These are phyloP conservation scores for Cyathus striatus DNA, from an alignment of 768 basidiomycete genomes.

Conservation along the genomic window DNA sequence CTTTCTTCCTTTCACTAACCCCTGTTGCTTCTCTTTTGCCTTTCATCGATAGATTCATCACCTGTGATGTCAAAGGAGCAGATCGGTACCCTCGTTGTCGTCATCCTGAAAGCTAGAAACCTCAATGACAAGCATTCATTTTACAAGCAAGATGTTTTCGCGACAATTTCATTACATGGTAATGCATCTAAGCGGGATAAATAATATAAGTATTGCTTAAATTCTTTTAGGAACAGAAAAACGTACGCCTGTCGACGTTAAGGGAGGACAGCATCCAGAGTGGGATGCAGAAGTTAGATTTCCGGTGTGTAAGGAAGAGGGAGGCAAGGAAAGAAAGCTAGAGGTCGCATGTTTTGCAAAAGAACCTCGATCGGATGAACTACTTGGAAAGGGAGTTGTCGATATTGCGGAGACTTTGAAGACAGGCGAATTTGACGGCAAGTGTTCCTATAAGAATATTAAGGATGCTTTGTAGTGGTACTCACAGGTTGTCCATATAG, in stretches of 20 bases:
- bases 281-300: slow-evolving; percentile 91
- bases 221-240: slow-evolving; percentile 46
- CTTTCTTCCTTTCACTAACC: too few relatives aligned
- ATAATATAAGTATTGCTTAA: neutral
- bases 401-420: slow-evolving; percentile 76
- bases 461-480: neutral
- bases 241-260: slow-evolving; percentile 68
- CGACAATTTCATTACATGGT: slow-evolving; percentile 56
- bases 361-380: slow-evolving; percentile 67
- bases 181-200: slow-evolving; percentile 4
- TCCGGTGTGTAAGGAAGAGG: slow-evolving; percentile 54
- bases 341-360: slow-evolving; percentile 78
- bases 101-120: slow-evolving; percentile 82
- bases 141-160: slow-evolving; percentile 90
- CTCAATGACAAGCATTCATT: slow-evolving; percentile 79
- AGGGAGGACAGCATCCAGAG: slow-evolving; percentile 88
- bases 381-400: slow-evolving; percentile 71
- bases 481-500: slow-evolving; percentile 10
- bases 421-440: slow-evolving; percentile 91
- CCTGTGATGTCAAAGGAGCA: too few relatives aligned
- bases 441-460: slow-evolving; percentile 17
- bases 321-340: slow-evolving; percentile 54
- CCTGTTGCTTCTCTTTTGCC: too few relatives aligned
- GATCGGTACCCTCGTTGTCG: slow-evolving; percentile 83
- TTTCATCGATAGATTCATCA: too few relatives aligned